A percentile compares a stretch with the other conserved stretches of the same genome.
phyloP scores from a whole-genome alignment of 2,329 filamentous ascomycete species.

The Venturia oleaginea region DNA sequence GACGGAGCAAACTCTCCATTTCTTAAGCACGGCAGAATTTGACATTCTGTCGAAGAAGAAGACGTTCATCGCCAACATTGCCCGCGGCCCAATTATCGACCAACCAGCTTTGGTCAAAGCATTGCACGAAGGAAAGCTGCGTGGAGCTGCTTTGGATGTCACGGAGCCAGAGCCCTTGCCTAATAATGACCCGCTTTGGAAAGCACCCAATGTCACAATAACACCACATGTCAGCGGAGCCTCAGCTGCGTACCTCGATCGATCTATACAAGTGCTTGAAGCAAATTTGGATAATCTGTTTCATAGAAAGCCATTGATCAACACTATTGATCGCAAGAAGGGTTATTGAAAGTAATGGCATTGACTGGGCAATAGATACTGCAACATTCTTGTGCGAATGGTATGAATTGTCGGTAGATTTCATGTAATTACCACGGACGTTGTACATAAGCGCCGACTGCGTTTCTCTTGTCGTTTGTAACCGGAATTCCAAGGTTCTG shows the following conservation, averaged over 20 bases:
- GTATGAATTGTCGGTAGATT: not conserved
- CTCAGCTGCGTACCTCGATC: slow-evolving; percentile 45
- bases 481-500: no score
- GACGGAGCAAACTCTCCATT: slow-evolving; percentile 43
- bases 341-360: slow-evolving; percentile 43
- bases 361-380: not conserved
- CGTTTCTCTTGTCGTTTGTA: no score
- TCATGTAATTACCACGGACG: not conserved
- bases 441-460: not conserved
- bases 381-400: not conserved
- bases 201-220: slow-evolving; percentile 57
- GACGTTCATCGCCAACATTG: slow-evolving; percentile 63
- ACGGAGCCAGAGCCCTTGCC: slow-evolving; percentile 73
- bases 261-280: slow-evolving; percentile 49
- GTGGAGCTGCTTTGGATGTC: slow-evolving; percentile 67
- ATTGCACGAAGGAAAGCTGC: slow-evolving; percentile 45
- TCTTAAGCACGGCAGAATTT: slow-evolving; percentile 48
- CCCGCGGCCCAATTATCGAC: slow-evolving; percentile 54
- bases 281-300: slow-evolving; percentile 46
- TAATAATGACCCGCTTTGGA: slow-evolving; percentile 59
- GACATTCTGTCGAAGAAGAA: slow-evolving; percentile 40
- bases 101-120: slow-evolving; percentile 55
- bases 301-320: slow-evolving; percentile 48
- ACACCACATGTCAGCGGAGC: slow-evolving; percentile 56
- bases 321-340: slow-evolving; percentile 50